Conservation (phyloP, 2,329 filamentous ascomycete species). For the Epichloe sylvatica region DNA sequence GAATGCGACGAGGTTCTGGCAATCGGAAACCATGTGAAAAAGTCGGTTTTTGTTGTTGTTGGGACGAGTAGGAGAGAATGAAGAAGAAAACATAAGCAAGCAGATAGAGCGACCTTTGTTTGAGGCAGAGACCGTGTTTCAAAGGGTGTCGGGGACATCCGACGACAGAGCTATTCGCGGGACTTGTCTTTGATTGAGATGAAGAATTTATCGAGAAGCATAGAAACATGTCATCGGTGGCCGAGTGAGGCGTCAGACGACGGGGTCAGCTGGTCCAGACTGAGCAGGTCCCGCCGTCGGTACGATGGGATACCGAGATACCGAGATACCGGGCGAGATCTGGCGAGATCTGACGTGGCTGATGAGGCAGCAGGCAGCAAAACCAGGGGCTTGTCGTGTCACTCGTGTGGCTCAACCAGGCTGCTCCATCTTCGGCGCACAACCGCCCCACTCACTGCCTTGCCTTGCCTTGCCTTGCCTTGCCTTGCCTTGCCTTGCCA, state of each 20-base stretch:
- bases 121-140: not conserved
- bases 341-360: slow-evolving; percentile 11
- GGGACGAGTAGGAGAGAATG: not conserved
- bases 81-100: not conserved
- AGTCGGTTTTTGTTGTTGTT: not conserved
- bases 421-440: not conserved
- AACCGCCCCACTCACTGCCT: no score
- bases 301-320: slow-evolving; percentile 3
- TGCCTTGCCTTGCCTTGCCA: no score
- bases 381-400: not conserved
- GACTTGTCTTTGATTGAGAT: not conserved
- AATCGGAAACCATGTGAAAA: not conserved
- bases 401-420: no score
- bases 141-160: not conserved
- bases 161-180: not conserved
- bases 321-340: slow-evolving; percentile 7
- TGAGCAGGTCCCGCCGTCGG: not conserved
- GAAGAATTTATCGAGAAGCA: not conserved
- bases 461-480: not conserved
- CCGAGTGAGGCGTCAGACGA: not conserved
- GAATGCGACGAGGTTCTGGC: not conserved
- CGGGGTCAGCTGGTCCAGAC: not conserved
- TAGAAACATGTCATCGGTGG: not conserved
- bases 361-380: slow-evolving; percentile 8
- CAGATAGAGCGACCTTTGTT: not conserved